Conservation (phyloP, 257 asterid species). For the Petunia axillaris region DNA sequence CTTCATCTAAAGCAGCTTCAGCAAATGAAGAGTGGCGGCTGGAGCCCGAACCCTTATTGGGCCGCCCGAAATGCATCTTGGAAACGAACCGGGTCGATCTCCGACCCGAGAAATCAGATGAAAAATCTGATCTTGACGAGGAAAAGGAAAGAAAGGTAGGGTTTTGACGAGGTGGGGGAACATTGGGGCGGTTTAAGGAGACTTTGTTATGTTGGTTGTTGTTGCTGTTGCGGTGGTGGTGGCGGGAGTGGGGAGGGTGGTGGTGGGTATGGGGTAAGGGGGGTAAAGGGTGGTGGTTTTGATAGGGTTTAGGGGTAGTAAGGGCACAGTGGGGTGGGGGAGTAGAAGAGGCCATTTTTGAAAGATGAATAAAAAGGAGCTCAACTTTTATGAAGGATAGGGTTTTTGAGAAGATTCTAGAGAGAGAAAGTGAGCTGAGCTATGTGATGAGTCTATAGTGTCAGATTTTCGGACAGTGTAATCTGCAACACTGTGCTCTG, state of each 20-base stretch:
- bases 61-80: constrained; percentile 86
- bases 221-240: constrained; percentile 35
- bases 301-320: constrained; percentile 82
- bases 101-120: constrained; percentile 75
- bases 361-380: neutral
- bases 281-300: constrained; percentile 55
- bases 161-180: constrained; percentile 31
- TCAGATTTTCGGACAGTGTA: constrained; percentile 7
- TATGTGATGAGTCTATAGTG: neutral
- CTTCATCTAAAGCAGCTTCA: constrained; percentile 62
- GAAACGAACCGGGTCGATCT: constrained; percentile 89
- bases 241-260: constrained; percentile 51
- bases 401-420: constrained; percentile 19
- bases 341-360: constrained; percentile 82
- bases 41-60: constrained; percentile 49
- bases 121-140: constrained; percentile 37
- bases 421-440: constrained; percentile 9
- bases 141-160: constrained; percentile 51
- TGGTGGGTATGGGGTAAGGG: constrained; percentile 53
- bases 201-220: constrained; percentile 49
- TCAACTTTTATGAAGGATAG: constrained; percentile 3
- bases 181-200: constrained; percentile 49
- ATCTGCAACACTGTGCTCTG: constrained; percentile 5
- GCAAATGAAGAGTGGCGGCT: constrained; percentile 77
- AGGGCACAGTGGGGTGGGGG: constrained; percentile 84